Conservation (phyloP, 2,329 filamentous ascomycete genomes). For the Mycogone perniciosa region DNA sequence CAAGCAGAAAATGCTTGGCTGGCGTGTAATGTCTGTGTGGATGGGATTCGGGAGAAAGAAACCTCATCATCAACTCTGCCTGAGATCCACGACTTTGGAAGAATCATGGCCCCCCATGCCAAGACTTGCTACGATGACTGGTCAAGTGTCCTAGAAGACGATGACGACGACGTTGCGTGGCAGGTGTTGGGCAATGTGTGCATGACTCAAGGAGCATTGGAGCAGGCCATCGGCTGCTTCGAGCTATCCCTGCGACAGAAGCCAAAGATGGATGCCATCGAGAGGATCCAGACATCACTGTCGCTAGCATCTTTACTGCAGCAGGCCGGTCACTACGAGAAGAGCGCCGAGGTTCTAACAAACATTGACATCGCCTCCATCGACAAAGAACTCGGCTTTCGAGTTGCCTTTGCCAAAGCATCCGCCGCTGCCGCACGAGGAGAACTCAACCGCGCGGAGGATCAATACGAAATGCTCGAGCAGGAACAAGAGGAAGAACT, state of each 20-base stretch:
- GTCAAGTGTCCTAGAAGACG: slow-evolving; percentile 16
- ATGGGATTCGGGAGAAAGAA: slow-evolving; percentile 18
- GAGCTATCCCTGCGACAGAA: slow-evolving; percentile 17
- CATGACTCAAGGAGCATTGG: slow-evolving; percentile 21
- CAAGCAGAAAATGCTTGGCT: slow-evolving; percentile 19
- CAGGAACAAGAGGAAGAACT: slow-evolving; percentile 19
- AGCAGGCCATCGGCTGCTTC: slow-evolving; percentile 23
- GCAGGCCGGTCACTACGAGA: slow-evolving; percentile 14
- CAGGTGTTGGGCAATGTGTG: slow-evolving; percentile 29
- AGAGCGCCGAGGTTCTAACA: slow-evolving; percentile 17
- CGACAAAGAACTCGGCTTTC: slow-evolving; percentile 19
- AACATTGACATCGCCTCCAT: slow-evolving; percentile 18
- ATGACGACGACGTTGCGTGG: slow-evolving; percentile 31
- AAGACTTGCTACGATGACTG: slow-evolving; percentile 23
- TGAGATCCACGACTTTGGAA: slow-evolving; percentile 20
- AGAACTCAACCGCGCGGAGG: slow-evolving; percentile 16
- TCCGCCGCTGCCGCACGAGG: slow-evolving; percentile 18
- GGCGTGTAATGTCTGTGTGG: slow-evolving; percentile 20
- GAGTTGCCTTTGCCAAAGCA: slow-evolving; percentile 19
- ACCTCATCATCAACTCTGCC: slow-evolving; percentile 15
- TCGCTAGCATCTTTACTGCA: slow-evolving; percentile 19
- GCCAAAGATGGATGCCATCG: slow-evolving; percentile 12
- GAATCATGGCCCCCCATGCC: slow-evolving; percentile 23
- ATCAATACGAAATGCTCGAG: slow-evolving; percentile 19
- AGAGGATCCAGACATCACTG: slow-evolving; percentile 19